phyloP scores from a whole-genome alignment of 495 filamentous ascomycete species.

The Talaromyces adpressus region DNA sequence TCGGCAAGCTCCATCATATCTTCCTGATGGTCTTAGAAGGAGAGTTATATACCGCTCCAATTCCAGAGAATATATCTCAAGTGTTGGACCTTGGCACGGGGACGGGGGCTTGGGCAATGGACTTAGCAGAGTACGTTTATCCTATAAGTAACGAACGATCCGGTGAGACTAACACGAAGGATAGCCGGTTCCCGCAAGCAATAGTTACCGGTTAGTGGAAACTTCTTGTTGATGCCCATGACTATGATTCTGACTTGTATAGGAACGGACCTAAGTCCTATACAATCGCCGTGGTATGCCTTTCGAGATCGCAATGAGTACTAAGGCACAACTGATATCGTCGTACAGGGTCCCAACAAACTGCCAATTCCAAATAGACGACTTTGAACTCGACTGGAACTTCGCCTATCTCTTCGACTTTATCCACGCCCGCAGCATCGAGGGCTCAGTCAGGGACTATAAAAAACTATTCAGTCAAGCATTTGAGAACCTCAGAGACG shows the following conservation, averaged over 20 bases:
- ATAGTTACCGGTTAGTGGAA: constrained; percentile 13
- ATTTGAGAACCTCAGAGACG: constrained; percentile 24
- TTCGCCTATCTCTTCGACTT: constrained; percentile 21
- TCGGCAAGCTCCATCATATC: constrained; percentile 36
- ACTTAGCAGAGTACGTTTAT: constrained; percentile 38
- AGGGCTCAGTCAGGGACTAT: constrained; percentile 24
- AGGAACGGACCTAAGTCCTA: constrained; percentile 44
- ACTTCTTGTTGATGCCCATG: not conserved
- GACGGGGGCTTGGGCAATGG: constrained; percentile 47
- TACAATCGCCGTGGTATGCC: constrained; percentile 39
- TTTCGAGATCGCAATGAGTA: not conserved
- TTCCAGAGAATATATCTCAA: constrained; percentile 25
- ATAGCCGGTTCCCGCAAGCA: constrained; percentile 12
- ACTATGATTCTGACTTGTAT: not conserved
- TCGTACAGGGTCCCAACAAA: constrained; percentile 27
- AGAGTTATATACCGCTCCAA: constrained; percentile 45
- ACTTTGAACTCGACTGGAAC: constrained; percentile 24
- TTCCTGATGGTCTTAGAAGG: constrained; percentile 36
- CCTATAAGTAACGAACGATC: too few relatives aligned
- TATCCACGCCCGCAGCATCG: constrained; percentile 29
- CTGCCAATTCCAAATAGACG: constrained; percentile 22
- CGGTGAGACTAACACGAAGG: not conserved
- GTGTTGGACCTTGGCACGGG: constrained; percentile 43
- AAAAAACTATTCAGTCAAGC: constrained; percentile 16
- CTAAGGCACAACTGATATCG: constrained; percentile 14